Evolutionary conservation across 1,139 yeast species (phyloP).

Genomic region (Saccharomycopsis crataegensis): DNA sequence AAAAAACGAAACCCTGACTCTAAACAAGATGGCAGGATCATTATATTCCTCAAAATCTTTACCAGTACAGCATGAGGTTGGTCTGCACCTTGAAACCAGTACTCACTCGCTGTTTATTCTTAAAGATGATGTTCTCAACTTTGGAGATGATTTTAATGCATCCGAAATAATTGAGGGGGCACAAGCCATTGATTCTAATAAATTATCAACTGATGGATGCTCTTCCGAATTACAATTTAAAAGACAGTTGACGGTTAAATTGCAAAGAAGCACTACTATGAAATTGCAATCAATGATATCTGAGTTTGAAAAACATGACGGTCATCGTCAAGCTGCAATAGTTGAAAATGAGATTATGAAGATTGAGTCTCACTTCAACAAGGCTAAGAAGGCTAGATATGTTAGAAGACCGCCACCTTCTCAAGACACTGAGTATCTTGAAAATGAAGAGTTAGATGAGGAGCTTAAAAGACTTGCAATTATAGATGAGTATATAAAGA

Average conservation of each 20-base stretch:
- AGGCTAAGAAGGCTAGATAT: background rate
- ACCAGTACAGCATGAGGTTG: too few relatives aligned
- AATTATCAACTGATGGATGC: background rate
- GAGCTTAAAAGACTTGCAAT: constrained; percentile 4
- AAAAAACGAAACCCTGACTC: too few relatives aligned
- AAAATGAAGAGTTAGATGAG: background rate
- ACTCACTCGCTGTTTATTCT: background rate
- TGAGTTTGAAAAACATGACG: background rate
- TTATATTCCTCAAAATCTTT: too few relatives aligned
- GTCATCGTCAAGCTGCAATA: background rate
- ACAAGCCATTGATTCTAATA: background rate
- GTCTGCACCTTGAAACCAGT: too few relatives aligned
- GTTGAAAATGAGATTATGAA: constrained; percentile 3
- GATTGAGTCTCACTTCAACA: background rate
- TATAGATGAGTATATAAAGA: constrained; percentile 6
- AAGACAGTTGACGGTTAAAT: constrained; percentile 1
- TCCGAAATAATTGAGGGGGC: background rate
- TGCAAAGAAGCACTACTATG: constrained; percentile 5
- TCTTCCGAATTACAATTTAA: background rate
- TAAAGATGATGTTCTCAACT: constrained; percentile 13
- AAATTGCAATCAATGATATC: constrained; percentile 3
- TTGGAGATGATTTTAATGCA: constrained; percentile 14
- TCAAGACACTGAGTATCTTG: background rate
- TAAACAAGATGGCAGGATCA: too few relatives aligned
- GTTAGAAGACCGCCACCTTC: background rate